phyloP scores from a whole-genome alignment of 306 rosid species.

The Cicer judaicum region DNA sequence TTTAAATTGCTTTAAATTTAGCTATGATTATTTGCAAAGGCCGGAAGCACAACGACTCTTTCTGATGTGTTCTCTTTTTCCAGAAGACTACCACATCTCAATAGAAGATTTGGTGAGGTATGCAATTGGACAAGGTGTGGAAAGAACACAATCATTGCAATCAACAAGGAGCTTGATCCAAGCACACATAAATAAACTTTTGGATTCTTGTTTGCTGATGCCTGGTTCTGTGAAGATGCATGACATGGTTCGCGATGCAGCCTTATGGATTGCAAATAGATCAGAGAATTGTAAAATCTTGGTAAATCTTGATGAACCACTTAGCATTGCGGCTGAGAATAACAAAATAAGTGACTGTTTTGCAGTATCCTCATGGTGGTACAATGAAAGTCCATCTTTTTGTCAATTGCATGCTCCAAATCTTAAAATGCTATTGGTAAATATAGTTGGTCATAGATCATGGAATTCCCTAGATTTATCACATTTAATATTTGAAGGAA shows the following conservation, averaged over 20 bases:
- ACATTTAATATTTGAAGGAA: slow-evolving; percentile 14
- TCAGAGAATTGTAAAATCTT: not conserved
- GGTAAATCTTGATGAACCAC: slow-evolving; percentile 14
- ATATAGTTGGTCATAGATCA: not conserved
- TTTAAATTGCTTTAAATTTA: not conserved
- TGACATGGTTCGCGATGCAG: slow-evolving; percentile 33
- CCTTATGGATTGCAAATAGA: slow-evolving; percentile 25
- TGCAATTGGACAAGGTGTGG: not conserved
- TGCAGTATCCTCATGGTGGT: slow-evolving; percentile 31
- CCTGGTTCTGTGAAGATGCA: slow-evolving; percentile 22
- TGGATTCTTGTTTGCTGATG: not conserved
- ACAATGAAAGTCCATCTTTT: not conserved
- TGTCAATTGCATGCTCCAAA: slow-evolving; percentile 27
- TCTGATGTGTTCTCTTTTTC: not conserved
- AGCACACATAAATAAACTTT: not conserved
- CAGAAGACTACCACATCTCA: not conserved
- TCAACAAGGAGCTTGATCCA: not conserved
- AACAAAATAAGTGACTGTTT: slow-evolving; percentile 8
- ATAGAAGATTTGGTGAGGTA: not conserved
- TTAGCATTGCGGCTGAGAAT: not conserved
- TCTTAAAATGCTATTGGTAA: slow-evolving; percentile 14
- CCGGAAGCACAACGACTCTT: not conserved
- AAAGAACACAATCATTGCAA: not conserved
- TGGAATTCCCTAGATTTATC: not conserved
- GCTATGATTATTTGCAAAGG: not conserved